Conservation (phyloP, 2,329 filamentous ascomycete species). For the Cryphonectria japonica region DNA sequence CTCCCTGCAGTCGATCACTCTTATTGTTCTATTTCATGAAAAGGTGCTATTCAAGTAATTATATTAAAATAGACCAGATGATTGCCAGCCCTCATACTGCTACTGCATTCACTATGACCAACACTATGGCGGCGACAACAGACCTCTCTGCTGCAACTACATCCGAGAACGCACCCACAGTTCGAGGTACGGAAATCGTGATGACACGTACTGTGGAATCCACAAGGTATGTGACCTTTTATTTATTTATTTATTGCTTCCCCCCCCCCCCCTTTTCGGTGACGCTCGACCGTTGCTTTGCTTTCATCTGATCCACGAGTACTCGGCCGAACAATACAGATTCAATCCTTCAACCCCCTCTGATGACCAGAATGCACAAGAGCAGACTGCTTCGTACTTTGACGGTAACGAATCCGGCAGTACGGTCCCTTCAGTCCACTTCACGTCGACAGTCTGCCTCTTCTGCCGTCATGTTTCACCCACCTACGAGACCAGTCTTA, state of each 20-base stretch:
- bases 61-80: neutral
- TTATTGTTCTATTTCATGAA: neutral
- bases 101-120: neutral
- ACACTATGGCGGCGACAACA: neutral
- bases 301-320: neutral
- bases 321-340: neutral
- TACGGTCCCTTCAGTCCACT: constrained; percentile 25
- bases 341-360: neutral
- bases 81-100: neutral
- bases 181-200: no score
- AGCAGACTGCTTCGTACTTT: neutral
- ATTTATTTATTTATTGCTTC: neutral
- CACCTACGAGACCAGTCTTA: constrained; percentile 40
- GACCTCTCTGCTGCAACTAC: neutral
- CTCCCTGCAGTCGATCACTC: neutral
- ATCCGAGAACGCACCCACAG: neutral
- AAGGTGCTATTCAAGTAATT: neutral
- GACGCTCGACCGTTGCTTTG: neutral
- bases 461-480: constrained; percentile 42
- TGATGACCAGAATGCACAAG: neutral
- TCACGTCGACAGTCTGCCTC: constrained; percentile 39
- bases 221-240: neutral
- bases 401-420: neutral
- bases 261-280: no score
- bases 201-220: neutral